These are phyloP conservation scores for Senna siamea DNA, from an alignment of 306 rosid genomes.

Conservation along the genomic window DNA sequence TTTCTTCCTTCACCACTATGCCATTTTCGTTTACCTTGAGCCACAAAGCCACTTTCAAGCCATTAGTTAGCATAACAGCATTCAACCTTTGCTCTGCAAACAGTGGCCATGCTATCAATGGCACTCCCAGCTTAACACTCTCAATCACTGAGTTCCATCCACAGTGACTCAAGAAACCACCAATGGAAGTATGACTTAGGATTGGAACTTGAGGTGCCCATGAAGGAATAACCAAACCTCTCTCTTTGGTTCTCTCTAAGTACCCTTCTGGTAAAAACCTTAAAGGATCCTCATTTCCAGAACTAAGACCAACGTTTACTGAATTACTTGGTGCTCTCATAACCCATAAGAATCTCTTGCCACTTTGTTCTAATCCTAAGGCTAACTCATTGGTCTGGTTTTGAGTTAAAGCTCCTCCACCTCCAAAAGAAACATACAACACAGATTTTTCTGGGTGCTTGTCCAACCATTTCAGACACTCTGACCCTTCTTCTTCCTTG, in stretches of 20 bases:
- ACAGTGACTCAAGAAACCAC: conserved; percentile 45
- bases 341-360: conserved; percentile 33
- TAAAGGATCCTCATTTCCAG: conserved; percentile 23
- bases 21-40: neutral
- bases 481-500: neutral
- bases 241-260: conserved; percentile 37
- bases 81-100: conserved; percentile 32
- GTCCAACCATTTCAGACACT: conserved; percentile 38
- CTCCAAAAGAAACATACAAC: conserved; percentile 40
- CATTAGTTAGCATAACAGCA: neutral
- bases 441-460: conserved; percentile 33
- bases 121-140: conserved; percentile 8
- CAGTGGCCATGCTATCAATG: conserved; percentile 23
- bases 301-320: conserved; percentile 10
- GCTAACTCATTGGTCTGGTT: conserved; percentile 38
- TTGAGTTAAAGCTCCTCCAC: conserved; percentile 41
- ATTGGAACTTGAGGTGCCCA: conserved; percentile 46
- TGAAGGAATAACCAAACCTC: conserved; percentile 39
- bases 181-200: conserved; percentile 34
- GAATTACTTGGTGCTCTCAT: conserved; percentile 32
- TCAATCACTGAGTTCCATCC: conserved; percentile 44
- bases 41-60: conserved; percentile 29
- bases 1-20: conserved; percentile 27
- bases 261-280: conserved; percentile 37
- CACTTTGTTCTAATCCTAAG: conserved; percentile 38